Base-by-base conservation (phyloP, 139 green algal species). In the Haematococcus lacustris region DNA sequence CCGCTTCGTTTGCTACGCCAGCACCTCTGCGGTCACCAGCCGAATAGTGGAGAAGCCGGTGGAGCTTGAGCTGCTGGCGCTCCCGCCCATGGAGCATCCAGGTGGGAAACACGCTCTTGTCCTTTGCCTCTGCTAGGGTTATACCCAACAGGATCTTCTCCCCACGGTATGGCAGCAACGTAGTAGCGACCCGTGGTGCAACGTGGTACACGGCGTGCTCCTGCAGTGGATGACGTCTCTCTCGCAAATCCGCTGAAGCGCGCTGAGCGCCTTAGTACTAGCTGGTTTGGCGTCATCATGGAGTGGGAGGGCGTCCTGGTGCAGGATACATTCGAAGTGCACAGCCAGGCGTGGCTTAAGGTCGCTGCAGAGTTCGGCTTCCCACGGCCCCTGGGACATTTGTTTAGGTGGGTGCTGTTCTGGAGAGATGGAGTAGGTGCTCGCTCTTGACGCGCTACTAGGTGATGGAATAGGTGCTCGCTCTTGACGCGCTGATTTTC, bases 231-330 rank as follows among this genome's bases (percentile, higher is more conserved):
- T 34, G 74, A 80, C 35, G 60, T 47, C 25, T 38, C 7, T 1
- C 26, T 80, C 30, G 41, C 78, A 50, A 79, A 85, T 41, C 75
- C 75, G 9, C 35, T 80, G 2, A 26, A 70, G 2, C 21, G 75
- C 1, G 37, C 38, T 2, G n/a, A 80, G 26, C 34, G 70, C 1
- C 38, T 76, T 23, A 34, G 70, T 32, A 93, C 90, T 2, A 90
- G 80, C 39, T 98, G 93, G 93, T 92, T 98, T 78, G 93, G 93
- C 26, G 92, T 93, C 0, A 90, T 98, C 38, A 75, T 95, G 51
- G 92, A 97, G 70, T 88, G 88, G 53, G 88, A 97, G 68, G 92
- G 92, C 5, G 90, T 97, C 0, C 68, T 94, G 30, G 78, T 93
- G 2, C 80, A 91, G 50, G 77, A 89, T 41, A 80, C 79, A 9